These are phyloP conservation scores for Apiosordaria backusii DNA, from an alignment of 495 filamentous ascomycete species.

Conservation along the genomic window DNA sequence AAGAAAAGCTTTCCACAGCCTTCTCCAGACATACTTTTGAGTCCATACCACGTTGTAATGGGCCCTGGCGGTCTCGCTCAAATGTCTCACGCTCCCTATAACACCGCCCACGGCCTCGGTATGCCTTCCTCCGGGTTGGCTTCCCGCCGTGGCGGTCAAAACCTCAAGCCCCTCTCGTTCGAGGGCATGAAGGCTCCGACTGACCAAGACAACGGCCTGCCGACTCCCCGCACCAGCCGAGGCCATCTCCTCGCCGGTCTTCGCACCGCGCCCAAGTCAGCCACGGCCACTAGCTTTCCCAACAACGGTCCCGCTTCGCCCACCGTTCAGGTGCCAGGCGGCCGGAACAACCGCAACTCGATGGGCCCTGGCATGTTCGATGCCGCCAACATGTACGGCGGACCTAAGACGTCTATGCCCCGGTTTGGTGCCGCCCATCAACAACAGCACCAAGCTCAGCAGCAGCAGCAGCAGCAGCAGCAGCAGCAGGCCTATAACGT, in stretches of 20 bases:
- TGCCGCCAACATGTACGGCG: conserved; percentile 39
- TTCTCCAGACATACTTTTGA: conserved; percentile 7
- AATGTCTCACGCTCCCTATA: conserved; percentile 87
- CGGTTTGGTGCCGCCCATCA: conserved; percentile 29
- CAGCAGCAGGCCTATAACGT: conserved; percentile 37
- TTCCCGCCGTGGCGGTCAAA: conserved; percentile 70
- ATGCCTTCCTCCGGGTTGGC: conserved; percentile 73
- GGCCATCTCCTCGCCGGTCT: conserved; percentile 91
- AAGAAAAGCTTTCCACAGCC: conserved; percentile 1
- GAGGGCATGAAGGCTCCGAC: conserved; percentile 52
- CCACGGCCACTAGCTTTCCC: conserved; percentile 54
- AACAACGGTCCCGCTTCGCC: conserved; percentile 66
- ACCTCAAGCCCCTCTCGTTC: conserved; percentile 83
- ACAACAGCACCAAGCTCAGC: conserved; percentile 23
- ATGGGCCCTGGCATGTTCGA: conserved; percentile 49
- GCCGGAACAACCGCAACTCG: conserved; percentile 41
- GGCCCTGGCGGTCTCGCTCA: conserved; percentile 99
- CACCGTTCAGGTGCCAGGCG: conserved; percentile 30
- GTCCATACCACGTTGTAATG: conserved; percentile 56
- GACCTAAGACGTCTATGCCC: conserved; percentile 52
- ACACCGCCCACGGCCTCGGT: conserved; percentile 65
- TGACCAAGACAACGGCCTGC: conserved; percentile 50
- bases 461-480: conserved; percentile 32
- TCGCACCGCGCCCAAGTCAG: conserved; percentile 88
- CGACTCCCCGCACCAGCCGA: conserved; percentile 89